These are phyloP conservation scores for Phalaenopsis aphrodite DNA, from an alignment of 106 monocot species.

Conservation along the genomic window DNA sequence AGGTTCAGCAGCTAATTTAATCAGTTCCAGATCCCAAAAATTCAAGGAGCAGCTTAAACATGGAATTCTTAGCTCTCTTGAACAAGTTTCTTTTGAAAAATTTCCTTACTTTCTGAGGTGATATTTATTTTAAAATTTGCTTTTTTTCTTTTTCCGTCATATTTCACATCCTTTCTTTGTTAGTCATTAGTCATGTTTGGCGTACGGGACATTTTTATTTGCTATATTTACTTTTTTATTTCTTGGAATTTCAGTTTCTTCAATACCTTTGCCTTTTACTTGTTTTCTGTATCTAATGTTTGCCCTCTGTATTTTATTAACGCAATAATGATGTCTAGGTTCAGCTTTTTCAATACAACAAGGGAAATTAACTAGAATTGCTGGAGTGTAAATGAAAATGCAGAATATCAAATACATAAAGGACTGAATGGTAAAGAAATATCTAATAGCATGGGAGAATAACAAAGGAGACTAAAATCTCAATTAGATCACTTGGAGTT, in stretches of 20 bases:
- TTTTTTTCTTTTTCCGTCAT: background rate
- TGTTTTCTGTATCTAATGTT: background rate
- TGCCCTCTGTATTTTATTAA: background rate
- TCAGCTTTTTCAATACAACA: too few species aligned
- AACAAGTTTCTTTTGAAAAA: constrained; percentile 65
- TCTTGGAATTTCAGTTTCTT: background rate
- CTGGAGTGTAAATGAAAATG: too few species aligned
- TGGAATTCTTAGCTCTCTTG: constrained; percentile 55
- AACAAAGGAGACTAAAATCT: too few species aligned
- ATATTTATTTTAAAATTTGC: background rate
- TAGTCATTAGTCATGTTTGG: background rate
- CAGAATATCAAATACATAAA: too few species aligned
- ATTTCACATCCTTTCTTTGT: background rate
- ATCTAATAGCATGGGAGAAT: too few species aligned
- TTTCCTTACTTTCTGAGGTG: constrained; percentile 96
- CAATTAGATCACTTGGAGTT: too few species aligned
- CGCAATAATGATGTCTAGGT: too few species aligned
- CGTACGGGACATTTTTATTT: background rate
- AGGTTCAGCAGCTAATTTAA: constrained; percentile 21
- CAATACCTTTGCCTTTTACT: background rate
- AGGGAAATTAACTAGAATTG: too few species aligned
- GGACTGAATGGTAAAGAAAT: too few species aligned
- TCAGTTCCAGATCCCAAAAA: constrained; percentile 43
- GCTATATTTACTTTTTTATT: constrained; percentile 1
- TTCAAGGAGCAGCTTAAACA: constrained; percentile 63